Evolutionary conservation across 305 asterid species (phyloP).

Genomic region (Fraxinus dipetala): DNA sequence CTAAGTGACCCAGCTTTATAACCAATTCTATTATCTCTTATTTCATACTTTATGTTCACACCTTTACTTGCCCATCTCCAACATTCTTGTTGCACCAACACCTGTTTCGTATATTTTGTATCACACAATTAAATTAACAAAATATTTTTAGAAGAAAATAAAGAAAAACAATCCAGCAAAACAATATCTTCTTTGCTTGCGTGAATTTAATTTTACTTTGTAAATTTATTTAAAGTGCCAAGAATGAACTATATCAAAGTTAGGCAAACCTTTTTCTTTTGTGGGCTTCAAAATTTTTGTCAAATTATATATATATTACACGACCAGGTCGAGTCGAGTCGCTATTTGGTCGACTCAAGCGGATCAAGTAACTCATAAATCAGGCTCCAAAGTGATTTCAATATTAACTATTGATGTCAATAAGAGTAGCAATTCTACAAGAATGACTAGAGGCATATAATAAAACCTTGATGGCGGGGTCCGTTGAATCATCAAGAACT

Average conservation of each 20-base stretch:
- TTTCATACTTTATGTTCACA: background rate
- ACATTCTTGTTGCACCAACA: background rate
- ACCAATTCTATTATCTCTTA: background rate
- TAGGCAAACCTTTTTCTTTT: background rate
- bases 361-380: background rate
- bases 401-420: slow-evolving; percentile 21
- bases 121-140: background rate
- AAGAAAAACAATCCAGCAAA: background rate
- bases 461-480: slow-evolving; percentile 34
- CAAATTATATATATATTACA: too few species aligned
- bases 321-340: background rate
- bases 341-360: background rate
- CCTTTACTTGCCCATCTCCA: background rate
- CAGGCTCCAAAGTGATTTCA: background rate
- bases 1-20: background rate
- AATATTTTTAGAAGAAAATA: background rate
- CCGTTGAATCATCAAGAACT: slow-evolving; percentile 45
- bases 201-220: background rate
- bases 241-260: background rate
- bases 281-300: too few species aligned
- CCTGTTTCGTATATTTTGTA: background rate
- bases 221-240: background rate
- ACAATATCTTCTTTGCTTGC: background rate
- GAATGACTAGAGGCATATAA: background rate
- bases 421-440: background rate